Conservation (phyloP, 768 basidiomycete genomes). For the Mycena belliarum region DNA sequence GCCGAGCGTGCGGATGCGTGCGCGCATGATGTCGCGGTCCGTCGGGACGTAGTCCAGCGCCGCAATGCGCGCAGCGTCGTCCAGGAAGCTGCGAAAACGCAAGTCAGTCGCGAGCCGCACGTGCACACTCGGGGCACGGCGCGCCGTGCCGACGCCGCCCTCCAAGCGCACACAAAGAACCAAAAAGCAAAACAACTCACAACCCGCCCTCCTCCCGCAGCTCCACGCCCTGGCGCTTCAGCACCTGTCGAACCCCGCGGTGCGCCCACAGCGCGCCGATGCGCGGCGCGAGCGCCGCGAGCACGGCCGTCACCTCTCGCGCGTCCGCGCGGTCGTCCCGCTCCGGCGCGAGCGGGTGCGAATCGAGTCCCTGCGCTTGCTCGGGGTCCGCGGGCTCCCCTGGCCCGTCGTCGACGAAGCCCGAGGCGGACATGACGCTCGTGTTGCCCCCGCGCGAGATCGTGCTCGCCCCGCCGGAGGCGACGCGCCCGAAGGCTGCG, state of each 20-base stretch:
- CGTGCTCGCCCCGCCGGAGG: too few relatives aligned
- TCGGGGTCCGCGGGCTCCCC: too few relatives aligned
- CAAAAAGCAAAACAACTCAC: constrained; percentile 33
- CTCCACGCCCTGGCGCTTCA: constrained; percentile 39
- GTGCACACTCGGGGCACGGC: not conserved
- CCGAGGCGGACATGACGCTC: too few relatives aligned
- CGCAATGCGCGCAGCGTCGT: constrained; percentile 52
- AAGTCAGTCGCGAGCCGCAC: not conserved
- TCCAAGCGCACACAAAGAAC: too few relatives aligned
- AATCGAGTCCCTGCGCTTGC: too few relatives aligned
- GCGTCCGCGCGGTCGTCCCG: too few relatives aligned
- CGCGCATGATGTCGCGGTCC: constrained; percentile 56
- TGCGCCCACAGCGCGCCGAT: constrained; percentile 54
- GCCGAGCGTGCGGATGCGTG: constrained; percentile 54
- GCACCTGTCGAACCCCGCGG: constrained; percentile 37
- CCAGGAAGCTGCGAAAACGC: constrained; percentile 43
- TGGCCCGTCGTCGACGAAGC: too few relatives aligned
- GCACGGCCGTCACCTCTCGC: constrained; percentile 24
- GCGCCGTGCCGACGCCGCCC: too few relatives aligned
- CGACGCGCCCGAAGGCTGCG: constrained; percentile 5
- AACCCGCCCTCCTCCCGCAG: constrained; percentile 55
- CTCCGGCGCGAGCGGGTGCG: too few relatives aligned
- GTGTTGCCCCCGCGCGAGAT: too few relatives aligned
- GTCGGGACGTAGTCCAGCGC: constrained; percentile 47
- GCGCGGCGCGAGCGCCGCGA: constrained; percentile 45